Base-by-base conservation (phyloP, 208 protist genomes). In the Acanthamoeba healyi region DNA sequence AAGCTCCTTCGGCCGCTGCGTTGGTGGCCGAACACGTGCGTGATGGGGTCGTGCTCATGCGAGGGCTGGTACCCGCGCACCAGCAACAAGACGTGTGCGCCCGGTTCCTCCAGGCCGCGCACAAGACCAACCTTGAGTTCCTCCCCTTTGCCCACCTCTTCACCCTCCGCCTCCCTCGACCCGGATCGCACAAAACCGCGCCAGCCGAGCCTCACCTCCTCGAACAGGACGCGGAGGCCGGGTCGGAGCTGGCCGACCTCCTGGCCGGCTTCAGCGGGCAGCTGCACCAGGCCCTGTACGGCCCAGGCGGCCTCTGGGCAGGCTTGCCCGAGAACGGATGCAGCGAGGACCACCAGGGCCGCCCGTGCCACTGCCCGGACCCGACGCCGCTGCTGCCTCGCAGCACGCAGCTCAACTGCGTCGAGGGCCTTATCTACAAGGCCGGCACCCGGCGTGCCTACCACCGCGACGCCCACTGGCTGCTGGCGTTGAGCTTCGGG, bases 61-160 rank as follows among this genome's bases (percentile, higher is more conserved):
- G 70, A 5, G 70, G 40, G 4, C 36, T 79, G 19, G 24, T 79
- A 2, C 38, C 70, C 24, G 6, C 38, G 22, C 34, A 15, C 70
- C 70, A 46, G 22, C 70, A 79, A 19, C 19, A 79, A 38, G 36
- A 44, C 10, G 70, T 79, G 36, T 79, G 70, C 36, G 38, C 19
- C 22, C 32, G 40, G 5, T 46, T 79, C 17, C 36, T 79, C 7
- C 70, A 79, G 38, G 70, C 70, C 3, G 70, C 70, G 4, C 70
- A 46, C 70, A 46, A 6, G 15, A 79, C 70, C 70, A 46, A 79
- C 70, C 70, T 79, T 19, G 70, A 46, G 15, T 79, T 79, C 38
- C 70, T 79, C 70, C 70, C 70, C 32, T 79, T 79, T 44, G 70
- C 70, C 26, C 70, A 79, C 70, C 70, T 79, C 70, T 79, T 49